Evolutionary conservation across 2,329 filamentous ascomycete genomes (phyloP), one percentile per base, ranked within the genome.

Genomic region (Drechslerella stenobrocha): DNA sequence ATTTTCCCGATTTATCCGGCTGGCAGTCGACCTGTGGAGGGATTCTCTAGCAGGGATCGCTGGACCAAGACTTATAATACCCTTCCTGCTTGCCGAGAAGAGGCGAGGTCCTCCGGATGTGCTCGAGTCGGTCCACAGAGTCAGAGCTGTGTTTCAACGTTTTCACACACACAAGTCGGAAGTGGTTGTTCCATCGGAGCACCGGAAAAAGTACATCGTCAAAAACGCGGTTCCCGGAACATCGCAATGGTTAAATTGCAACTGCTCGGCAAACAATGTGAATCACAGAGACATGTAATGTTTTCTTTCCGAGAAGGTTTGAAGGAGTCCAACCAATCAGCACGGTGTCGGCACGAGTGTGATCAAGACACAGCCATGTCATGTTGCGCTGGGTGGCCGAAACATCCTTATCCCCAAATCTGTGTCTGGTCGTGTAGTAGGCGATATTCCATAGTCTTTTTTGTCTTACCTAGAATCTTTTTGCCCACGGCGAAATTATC

Each of bases 1-100:
- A 59, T 66, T 66, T 53, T 66, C 61, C 61, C 61, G 61, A 42
- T 66, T 66, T 66, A 66, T 59, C 61, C 61, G 53, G 61, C 26
- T 40, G 58, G 40, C 32, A 66, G 59, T 51, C 53, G 59, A 65
- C 46, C 52, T 65, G 34, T 53, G 61, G 61, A 58, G 47, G 48
- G 61, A 66, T 50, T 42, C 24, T 35, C 22, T 22, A 50, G 45
- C 61, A 66, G 53, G 61, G 61, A 66, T 66, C 53, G 58, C 59
- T 58, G 59, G 58, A 47, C 59, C 58, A 59, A 57, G 5, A 45
- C 48, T 53, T 58, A 66, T 58, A 66, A 58, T 66, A n/a, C n/a
- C 52, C 53, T 58, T 46, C 52, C 60, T 66, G 37, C 37, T 42
- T 42, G 53, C 61, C 61, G 61, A 58, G 35, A 26, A 45, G 57